These are phyloP conservation scores for Cutaneotrichosporon sp. DNA, from an alignment of 1,284 basidiomycete genomes.

Conservation along the genomic window DNA sequence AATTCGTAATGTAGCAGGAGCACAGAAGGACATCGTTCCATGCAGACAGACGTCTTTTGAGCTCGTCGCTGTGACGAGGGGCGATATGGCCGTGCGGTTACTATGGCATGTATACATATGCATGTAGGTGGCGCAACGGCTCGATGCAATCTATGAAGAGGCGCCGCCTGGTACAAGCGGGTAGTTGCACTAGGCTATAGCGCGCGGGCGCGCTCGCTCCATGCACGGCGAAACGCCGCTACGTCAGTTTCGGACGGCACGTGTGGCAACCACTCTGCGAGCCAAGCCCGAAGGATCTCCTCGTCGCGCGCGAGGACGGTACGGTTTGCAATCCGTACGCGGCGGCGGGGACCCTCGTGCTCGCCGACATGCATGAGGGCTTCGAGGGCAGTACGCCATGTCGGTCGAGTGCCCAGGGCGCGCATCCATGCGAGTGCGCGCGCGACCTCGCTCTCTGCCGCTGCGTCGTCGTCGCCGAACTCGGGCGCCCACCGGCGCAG, in stretches of 20 bases:
- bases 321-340: conserved; percentile 51
- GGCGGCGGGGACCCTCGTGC: conserved; percentile 57
- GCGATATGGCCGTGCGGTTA: no score
- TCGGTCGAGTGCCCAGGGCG: conserved; percentile 55
- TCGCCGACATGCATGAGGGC: conserved; percentile 68
- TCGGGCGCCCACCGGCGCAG: conserved; percentile 55
- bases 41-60: no score
- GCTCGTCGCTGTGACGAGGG: no score
- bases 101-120: no score
- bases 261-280: conserved; percentile 61
- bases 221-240: conserved; percentile 12
- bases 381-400: conserved; percentile 55
- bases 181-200: no score
- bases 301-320: conserved; percentile 49
- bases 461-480: background rate
- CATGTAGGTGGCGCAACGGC: no score
- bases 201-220: background rate
- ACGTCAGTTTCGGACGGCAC: conserved; percentile 53
- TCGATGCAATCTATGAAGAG: no score
- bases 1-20: no score
- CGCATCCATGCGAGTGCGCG: conserved; percentile 74
- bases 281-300: conserved; percentile 56
- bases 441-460: background rate
- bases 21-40: no score
- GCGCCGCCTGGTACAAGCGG: no score